Evolutionary conservation across 179 eudicot genomes (phyloP).

Genomic region (Silene vulgaris): DNA sequence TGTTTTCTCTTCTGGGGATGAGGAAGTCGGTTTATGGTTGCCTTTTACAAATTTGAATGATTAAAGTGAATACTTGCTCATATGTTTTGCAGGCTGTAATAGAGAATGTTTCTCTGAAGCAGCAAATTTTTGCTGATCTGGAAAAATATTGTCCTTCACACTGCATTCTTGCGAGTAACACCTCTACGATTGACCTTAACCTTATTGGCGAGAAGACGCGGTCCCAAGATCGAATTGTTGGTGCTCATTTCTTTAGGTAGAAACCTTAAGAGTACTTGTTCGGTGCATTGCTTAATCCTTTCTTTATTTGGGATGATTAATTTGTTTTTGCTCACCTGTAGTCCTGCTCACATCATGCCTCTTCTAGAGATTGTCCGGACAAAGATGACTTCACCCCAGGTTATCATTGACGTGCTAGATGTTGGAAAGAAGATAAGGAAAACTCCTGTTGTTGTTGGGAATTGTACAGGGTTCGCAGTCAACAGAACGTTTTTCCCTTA

Average conservation of each 20-base stretch:
- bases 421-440: constrained; percentile 87
- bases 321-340: constrained; percentile 32
- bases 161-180: constrained; percentile 92
- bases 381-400: constrained; percentile 83
- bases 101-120: constrained; percentile 81
- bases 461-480: constrained; percentile 97
- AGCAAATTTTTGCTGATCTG: constrained; percentile 78
- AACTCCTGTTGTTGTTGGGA: constrained; percentile 90
- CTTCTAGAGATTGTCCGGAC: constrained; percentile 95
- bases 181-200: constrained; percentile 90
- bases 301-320: not conserved
- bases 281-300: not conserved
- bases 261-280: not conserved
- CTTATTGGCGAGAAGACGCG: constrained; percentile 78
- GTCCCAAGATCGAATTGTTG: constrained; percentile 80
- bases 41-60: not conserved
- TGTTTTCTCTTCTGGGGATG: not conserved
- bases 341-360: constrained; percentile 96
- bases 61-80: constrained; percentile 6
- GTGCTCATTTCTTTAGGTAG: constrained; percentile 96
- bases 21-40: not conserved
- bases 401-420: constrained; percentile 70
- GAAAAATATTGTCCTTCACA: constrained; percentile 85
- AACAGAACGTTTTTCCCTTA: constrained; percentile 93
- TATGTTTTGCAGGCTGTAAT: constrained; percentile 67